Evolutionary conservation across 257 asterid genomes (phyloP), one percentile per base, ranked within the genome.

Genomic region (Ligustrum vulgare): DNA sequence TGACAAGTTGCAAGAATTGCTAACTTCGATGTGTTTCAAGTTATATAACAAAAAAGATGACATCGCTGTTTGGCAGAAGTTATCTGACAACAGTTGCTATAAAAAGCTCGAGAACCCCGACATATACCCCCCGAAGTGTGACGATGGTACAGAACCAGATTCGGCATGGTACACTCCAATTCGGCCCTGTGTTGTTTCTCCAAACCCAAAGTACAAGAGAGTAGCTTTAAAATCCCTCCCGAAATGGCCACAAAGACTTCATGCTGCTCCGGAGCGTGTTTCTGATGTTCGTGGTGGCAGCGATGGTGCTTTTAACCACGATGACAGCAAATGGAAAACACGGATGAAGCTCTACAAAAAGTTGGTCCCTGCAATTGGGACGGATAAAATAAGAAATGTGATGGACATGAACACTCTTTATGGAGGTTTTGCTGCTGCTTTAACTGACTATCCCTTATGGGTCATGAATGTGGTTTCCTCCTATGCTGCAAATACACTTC

Each of bases 161-260:
- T 89, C 99, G 0, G 99, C 99, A 1, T 94, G 99, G 99, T 94
- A 94, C 85, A 91, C 97, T 72, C 99, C 99, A 4, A 91, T 94
- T 5, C 80, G 99, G 45, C 92, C 96, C 4, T 94, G 99, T 69
- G 96, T 92, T 2, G 99, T 92, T 35, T 86, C 84, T 45, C 96
- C 97, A 16, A 82, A 86, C 82, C 88, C 75, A 15, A 84, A 86
- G 82, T 79, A 80, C 81, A 92, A 86, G 81, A 84, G 87, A 28
- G 18, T 85, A 10, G 84, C 89, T 23, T 75, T 94, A 60, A 85
- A 89, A 63, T 71, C 92, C 65, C 92, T 92, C n/a, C 81, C 91
- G 12, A 92, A 94, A 76, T 94, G 99, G 99, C 98, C 99, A 1
- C 83, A 87, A 36, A 75, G 98, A 51, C 65, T 94, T 84, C 93